Evolutionary conservation across 169 alveolate species (phyloP), one percentile per base, ranked within the genome.

Genomic region (Plasmodium vivax): DNA sequence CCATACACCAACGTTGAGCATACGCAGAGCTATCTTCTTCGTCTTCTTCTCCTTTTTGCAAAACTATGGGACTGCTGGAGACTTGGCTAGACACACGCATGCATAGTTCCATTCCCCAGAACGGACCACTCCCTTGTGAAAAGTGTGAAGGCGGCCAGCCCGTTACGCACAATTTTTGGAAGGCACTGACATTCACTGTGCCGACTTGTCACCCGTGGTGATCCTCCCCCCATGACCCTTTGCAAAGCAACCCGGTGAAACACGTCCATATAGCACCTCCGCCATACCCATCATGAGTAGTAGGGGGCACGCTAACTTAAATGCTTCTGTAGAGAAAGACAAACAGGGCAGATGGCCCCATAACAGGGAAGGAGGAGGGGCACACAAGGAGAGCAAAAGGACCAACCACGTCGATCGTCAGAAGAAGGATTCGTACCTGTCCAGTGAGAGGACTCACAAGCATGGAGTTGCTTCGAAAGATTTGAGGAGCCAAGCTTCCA

Each of bases 261-360:
- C 23, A 51, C 62, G 62, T 14, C 8, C 19, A 51, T 14, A 14
- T 51, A 51, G 5, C 23, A 7, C 51, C 19, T 51, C 62, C 62
- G 23, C 1, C 23, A 51, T 0, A 51, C n/a, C 12, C 14, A 51
- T 51, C n/a, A 81, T 81, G 85, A n/a, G n/a, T n/a, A 81, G 23
- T 81, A 36, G 41, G 41, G 71, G 62, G 10, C n/a, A 81, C 62
- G 51, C 75, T 62, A 81, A 36, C 58, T 43, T 81, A 14, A 81
- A 81, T 3, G 71, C 32, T 81, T 81, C 47, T 27, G 23, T 81
- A 27, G 85, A 81, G 16, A 81, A 47, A 23, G 85, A 81, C 58
- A 81, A 81, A 32, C 38, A 81, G 27, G 27, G 16, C 14, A 74
- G 27, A 8, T 30, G 56, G 36, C 3, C 83, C 10, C 30, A 30